Percentiles rank a stretch among this genome's conserved stretches.
Evolutionary conservation across 495 filamentous ascomycete genomes (phyloP).

Genomic region (Penicillium robsamsonii): DNA sequence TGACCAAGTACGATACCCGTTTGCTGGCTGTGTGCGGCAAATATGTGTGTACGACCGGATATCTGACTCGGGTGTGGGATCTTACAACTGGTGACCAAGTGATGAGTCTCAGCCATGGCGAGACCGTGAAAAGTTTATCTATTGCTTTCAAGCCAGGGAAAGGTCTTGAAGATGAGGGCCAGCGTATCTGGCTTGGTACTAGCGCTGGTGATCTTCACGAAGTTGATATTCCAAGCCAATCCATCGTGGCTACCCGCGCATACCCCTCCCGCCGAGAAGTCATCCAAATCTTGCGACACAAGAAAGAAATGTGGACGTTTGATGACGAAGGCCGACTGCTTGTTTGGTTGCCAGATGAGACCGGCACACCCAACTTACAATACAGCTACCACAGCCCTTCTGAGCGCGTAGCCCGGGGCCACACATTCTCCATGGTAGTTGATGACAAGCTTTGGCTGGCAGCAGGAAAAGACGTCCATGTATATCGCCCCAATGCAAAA

Average conservation of each 20-base stretch:
- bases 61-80: slow-evolving; percentile 84
- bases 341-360: slow-evolving; percentile 80
- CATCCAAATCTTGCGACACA: slow-evolving; percentile 80
- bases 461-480: slow-evolving; percentile 78
- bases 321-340: slow-evolving; percentile 87
- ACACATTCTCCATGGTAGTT: slow-evolving; percentile 82
- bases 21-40: slow-evolving; percentile 85
- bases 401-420: slow-evolving; percentile 74
- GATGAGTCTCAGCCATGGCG: slow-evolving; percentile 76
- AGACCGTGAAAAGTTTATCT: slow-evolving; percentile 72
- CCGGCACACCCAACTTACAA: slow-evolving; percentile 68
- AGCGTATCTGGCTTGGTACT: slow-evolving; percentile 86
- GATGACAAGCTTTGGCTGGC: slow-evolving; percentile 84
- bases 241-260: slow-evolving; percentile 60
- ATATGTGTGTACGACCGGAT: slow-evolving; percentile 80
- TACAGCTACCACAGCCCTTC: slow-evolving; percentile 58
- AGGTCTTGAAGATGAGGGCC: slow-evolving; percentile 74
- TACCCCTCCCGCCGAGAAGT: slow-evolving; percentile 82
- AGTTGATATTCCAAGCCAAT: slow-evolving; percentile 71
- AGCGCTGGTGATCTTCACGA: slow-evolving; percentile 85
- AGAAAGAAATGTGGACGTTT: slow-evolving; percentile 88
- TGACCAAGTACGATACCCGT: slow-evolving; percentile 79
- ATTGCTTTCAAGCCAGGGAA: slow-evolving; percentile 79
- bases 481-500: slow-evolving; percentile 71
- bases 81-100: slow-evolving; percentile 74